Conservation (phyloP, 163 green algal genomes). For the Scenedesmus sp. region DNA sequence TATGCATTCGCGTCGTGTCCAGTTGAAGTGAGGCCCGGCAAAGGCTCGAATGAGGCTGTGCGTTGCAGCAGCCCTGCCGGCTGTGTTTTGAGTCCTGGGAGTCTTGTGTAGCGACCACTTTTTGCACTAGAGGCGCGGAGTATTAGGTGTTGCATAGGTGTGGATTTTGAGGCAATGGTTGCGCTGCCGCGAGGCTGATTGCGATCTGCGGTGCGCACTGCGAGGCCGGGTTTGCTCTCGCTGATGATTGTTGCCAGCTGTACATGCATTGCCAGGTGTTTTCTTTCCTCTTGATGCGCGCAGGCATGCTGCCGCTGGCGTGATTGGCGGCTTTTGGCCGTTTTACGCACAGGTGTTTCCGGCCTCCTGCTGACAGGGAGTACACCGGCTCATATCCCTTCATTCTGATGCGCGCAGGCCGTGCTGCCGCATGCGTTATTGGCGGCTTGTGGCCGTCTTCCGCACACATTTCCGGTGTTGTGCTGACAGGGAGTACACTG, state of each 20-base stretch:
- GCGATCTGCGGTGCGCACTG: background rate
- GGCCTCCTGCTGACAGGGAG: background rate
- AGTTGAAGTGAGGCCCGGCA: background rate
- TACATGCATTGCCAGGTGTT: background rate
- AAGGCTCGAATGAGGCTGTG: background rate
- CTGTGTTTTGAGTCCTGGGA: background rate
- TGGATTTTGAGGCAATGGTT: background rate
- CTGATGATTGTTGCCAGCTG: background rate
- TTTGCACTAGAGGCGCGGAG: background rate
- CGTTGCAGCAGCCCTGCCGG: background rate
- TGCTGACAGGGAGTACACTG: background rate
- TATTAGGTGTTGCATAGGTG: background rate
- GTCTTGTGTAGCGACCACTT: background rate
- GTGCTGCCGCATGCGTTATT: background rate
- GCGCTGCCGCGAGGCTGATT: background rate
- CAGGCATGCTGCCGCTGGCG: background rate
- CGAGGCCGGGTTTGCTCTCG: background rate
- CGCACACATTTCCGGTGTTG: background rate
- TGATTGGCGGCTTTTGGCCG: background rate
- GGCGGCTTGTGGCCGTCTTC: background rate
- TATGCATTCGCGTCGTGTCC: background rate
- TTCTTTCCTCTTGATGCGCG: background rate
- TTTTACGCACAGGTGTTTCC: background rate
- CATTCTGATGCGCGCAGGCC: no score
- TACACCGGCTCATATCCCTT: background rate